These are phyloP conservation scores for Silybum marianum DNA, from an alignment of 129 eudicot genomes.

Conservation along the genomic window DNA sequence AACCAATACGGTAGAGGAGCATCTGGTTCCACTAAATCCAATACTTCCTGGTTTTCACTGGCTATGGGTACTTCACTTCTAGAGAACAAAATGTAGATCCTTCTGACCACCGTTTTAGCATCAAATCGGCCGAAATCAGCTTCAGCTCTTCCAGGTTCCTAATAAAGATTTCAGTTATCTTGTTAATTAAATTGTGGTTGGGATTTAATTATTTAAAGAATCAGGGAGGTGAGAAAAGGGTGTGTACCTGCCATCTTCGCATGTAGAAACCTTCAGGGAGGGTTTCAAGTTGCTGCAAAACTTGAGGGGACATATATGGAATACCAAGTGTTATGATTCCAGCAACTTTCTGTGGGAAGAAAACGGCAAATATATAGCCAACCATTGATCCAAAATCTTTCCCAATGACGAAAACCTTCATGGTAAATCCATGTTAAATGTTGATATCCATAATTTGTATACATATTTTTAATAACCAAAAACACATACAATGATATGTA, in stretches of 20 bases:
- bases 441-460: background rate
- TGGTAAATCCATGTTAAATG: background rate
- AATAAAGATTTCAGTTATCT: background rate
- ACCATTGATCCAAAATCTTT: slow-evolving; percentile 51
- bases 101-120: slow-evolving; percentile 46
- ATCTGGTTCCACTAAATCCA: slow-evolving; percentile 50
- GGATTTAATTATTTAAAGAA: background rate
- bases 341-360: slow-evolving; percentile 32
- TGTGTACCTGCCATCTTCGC: slow-evolving; percentile 41
- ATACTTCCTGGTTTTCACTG: slow-evolving; percentile 43
- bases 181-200: background rate
- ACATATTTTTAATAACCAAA: background rate
- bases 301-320: slow-evolving; percentile 33
- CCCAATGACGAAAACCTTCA: slow-evolving; percentile 30
- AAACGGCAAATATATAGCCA: slow-evolving; percentile 31
- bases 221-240: background rate
- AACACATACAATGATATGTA: background rate
- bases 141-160: slow-evolving; percentile 65
- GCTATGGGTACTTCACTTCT: slow-evolving; percentile 52
- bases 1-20: slow-evolving; percentile 58
- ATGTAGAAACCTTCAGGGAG: slow-evolving; percentile 57
- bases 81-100: slow-evolving; percentile 48
- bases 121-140: slow-evolving; percentile 56
- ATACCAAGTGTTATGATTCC: slow-evolving; percentile 43
- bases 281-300: background rate